phyloP scores from a whole-genome alignment of 371 early-diverging fungal species.

The Dentiscutata heterogama region DNA sequence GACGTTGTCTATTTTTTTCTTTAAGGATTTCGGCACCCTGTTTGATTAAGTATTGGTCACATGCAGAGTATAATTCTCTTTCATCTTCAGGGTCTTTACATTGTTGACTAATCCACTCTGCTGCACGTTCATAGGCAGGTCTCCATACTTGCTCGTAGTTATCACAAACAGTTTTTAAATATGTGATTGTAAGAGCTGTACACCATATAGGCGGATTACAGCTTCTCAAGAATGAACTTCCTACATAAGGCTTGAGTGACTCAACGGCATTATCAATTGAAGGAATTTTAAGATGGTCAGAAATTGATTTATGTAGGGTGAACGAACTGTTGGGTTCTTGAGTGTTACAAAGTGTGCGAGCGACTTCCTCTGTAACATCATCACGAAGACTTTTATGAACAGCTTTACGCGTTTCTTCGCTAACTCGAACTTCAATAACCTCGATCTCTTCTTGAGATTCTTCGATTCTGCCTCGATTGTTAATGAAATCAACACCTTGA shows the following conservation, averaged over 20 bases:
- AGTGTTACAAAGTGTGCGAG: neutral
- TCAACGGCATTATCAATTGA: neutral
- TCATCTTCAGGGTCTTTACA: neutral
- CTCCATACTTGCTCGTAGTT: neutral
- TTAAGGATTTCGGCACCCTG: neutral
- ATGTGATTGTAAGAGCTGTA: constrained; percentile 2
- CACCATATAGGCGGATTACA: neutral
- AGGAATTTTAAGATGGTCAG: neutral
- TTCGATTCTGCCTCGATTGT: neutral
- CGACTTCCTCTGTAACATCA: neutral
- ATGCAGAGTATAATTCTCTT: neutral
- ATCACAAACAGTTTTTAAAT: neutral
- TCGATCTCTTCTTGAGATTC: neutral
- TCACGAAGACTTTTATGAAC: neutral
- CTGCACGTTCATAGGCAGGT: neutral
- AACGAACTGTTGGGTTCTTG: constrained; percentile 5
- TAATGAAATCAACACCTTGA: neutral
- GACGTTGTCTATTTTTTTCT: neutral
- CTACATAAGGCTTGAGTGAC: neutral
- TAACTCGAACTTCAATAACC: neutral
- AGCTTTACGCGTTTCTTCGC: constrained; percentile 1
- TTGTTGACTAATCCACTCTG: neutral
- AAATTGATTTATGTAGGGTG: neutral
- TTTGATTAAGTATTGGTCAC: constrained; percentile 7
- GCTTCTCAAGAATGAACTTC: neutral